Conservation (phyloP, 1,139 yeast genomes). For the Blastobotrys malaysiensis region DNA sequence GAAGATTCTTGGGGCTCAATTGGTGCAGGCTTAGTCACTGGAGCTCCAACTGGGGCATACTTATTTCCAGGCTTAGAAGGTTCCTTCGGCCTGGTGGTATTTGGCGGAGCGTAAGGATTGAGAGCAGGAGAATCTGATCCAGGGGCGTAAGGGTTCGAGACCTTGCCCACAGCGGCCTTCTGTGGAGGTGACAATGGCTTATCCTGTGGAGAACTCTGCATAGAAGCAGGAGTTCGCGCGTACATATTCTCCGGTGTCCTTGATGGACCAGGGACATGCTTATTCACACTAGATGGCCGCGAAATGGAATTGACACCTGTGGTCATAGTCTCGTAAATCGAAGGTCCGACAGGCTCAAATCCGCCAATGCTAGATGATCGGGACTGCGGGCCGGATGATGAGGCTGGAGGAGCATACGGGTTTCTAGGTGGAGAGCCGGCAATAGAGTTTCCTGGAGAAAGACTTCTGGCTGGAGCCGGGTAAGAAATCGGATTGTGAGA, state of each 20-base stretch:
- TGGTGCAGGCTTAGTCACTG: not conserved
- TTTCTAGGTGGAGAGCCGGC: slow-evolving; percentile 7
- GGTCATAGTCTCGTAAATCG: not conserved
- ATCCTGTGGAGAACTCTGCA: not conserved
- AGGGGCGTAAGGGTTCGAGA: slow-evolving; percentile 9
- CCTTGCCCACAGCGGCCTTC: not conserved
- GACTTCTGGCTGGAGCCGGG: not conserved
- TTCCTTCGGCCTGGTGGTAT: not conserved
- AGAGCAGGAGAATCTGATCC: not conserved
- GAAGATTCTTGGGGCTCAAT: slow-evolving; percentile 1
- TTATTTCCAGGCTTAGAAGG: not conserved
- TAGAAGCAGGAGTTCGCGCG: not conserved
- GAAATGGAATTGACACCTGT: not conserved
- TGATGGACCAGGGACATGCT: not conserved
- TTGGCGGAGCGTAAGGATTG: slow-evolving; percentile 13
- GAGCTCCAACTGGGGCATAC: not conserved
- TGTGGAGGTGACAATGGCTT: not conserved
- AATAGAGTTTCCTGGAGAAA: not conserved
- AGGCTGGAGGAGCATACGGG: not conserved
- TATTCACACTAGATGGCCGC: not conserved
- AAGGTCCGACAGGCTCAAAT: not conserved
- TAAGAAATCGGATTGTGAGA: not conserved
- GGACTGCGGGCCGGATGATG: not conserved
- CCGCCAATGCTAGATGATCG: slow-evolving; percentile 3
- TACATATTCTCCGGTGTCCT: slow-evolving; percentile 6